These are phyloP conservation scores for Chamaecyparis obtusa DNA, from an alignment of 75 land plant species.

Conservation along the genomic window DNA sequence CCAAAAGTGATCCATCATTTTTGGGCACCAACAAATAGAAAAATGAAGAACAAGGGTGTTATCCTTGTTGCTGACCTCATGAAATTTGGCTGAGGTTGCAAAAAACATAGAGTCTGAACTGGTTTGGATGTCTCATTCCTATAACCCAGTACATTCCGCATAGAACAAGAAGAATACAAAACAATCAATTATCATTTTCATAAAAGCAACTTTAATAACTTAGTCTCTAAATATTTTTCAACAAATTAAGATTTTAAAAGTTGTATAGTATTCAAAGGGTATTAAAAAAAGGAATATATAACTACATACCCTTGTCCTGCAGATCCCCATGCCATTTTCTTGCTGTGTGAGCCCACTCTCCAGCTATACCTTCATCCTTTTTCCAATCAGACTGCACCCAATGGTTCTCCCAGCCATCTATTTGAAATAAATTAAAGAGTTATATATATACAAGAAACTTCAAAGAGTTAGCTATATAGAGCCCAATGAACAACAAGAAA, in stretches of 20 bases:
- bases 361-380: constrained; percentile 64
- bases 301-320: constrained; percentile 84
- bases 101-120: constrained; percentile 44
- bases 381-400: constrained; percentile 90
- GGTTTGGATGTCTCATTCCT: constrained; percentile 55
- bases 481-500: too few species aligned
- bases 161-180: too few species aligned
- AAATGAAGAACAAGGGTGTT: constrained; percentile 64
- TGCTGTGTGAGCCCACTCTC: constrained; percentile 79
- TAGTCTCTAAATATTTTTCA: neutral
- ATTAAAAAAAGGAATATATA: too few species aligned
- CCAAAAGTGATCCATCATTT: too few species aligned
- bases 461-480: too few species aligned
- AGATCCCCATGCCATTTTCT: constrained; percentile 87
- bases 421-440: too few species aligned
- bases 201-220: neutral
- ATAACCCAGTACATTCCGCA: neutral
- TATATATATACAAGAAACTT: too few species aligned
- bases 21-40: too few species aligned
- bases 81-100: constrained; percentile 56
- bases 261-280: neutral
- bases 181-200: neutral
- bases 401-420: too few species aligned
- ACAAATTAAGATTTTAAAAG: neutral
- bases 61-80: constrained; percentile 51